A percentile compares a stretch with the other conserved stretches of the same genome.
These are phyloP conservation scores for Colletotrichum sp. DNA, from an alignment of 2,329 filamentous ascomycete species.

Conservation along the genomic window DNA sequence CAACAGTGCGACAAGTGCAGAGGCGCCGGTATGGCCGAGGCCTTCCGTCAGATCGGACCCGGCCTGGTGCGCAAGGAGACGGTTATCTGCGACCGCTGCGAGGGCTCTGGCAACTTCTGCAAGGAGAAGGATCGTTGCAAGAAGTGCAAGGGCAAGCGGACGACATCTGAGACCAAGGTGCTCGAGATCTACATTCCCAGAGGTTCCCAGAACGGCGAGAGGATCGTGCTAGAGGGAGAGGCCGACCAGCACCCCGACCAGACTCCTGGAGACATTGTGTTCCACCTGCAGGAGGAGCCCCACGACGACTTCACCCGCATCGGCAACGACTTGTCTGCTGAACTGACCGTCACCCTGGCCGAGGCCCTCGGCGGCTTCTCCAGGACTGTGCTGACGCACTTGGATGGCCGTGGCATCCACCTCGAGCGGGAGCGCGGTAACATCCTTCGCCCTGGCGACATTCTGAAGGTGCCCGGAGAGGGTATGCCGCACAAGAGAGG, in stretches of 20 bases:
- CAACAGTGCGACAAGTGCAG: constrained; percentile 84
- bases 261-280: constrained; percentile 91
- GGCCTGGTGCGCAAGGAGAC: constrained; percentile 84
- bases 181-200: constrained; percentile 95
- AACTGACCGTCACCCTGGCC: constrained; percentile 79
- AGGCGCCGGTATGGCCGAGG: constrained; percentile 78
- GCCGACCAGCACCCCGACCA: constrained; percentile 91
- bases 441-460: constrained; percentile 81
- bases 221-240: constrained; percentile 89
- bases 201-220: constrained; percentile 85
- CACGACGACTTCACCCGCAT: constrained; percentile 84
- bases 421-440: constrained; percentile 82
- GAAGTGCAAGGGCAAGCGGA: constrained; percentile 95
- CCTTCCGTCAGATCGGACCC: constrained; percentile 82
- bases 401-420: constrained; percentile 90
- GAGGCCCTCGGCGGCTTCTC: constrained; percentile 91
- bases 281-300: constrained; percentile 80
- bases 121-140: constrained; percentile 98
- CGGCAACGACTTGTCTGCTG: constrained; percentile 82
- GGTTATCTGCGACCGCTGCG: constrained; percentile 81
- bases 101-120: constrained; percentile 83
- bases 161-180: constrained; percentile 87
- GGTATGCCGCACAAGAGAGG: constrained; percentile 94
- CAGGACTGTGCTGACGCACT: constrained; percentile 86
- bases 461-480: constrained; percentile 85